phyloP scores from a whole-genome alignment of 2,329 filamentous ascomycete genomes.

The Ophiostoma piceae region DNA sequence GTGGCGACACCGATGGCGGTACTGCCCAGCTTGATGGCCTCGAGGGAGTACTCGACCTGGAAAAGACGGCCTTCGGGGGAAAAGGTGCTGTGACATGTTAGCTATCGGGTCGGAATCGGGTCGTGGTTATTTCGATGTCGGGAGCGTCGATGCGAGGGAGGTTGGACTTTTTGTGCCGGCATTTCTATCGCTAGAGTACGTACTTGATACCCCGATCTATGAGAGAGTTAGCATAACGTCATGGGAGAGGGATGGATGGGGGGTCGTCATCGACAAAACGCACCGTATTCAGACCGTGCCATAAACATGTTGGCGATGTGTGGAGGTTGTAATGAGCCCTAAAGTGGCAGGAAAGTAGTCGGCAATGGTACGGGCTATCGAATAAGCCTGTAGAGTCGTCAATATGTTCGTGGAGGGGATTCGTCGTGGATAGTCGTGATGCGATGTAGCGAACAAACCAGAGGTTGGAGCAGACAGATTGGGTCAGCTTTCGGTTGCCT shows the following conservation, averaged over 20 bases:
- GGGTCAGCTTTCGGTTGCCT: constrained; percentile 19
- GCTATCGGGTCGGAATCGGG: not conserved
- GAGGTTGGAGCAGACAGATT: constrained; percentile 8
- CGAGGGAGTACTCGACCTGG: constrained; percentile 99
- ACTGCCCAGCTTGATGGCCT: constrained; percentile 98
- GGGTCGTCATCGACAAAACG: constrained; percentile 30
- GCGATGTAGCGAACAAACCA: constrained; percentile 15
- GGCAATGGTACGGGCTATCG: not conserved
- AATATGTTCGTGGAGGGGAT: not conserved
- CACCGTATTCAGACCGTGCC: constrained; percentile 99
- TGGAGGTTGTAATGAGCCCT: constrained; percentile 16
- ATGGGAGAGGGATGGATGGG: constrained; percentile 20
- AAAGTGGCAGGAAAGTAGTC: constrained; percentile 15
- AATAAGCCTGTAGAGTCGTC: constrained; percentile 5
- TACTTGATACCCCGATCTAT: constrained; percentile 97
- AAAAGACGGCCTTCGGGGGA: constrained; percentile 98
- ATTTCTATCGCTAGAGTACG: not conserved
- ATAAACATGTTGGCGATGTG: constrained; percentile 83
- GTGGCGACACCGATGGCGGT: constrained; percentile 98
- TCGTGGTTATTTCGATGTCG: not conserved
- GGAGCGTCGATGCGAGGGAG: not conserved
- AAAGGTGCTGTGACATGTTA: constrained; percentile 69
- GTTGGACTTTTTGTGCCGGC: not conserved
- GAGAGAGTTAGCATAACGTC: not conserved
- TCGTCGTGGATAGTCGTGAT: constrained; percentile 19